These are phyloP conservation scores for Trametes polyzona DNA, from an alignment of 1,284 basidiomycete genomes.

Conservation along the genomic window DNA sequence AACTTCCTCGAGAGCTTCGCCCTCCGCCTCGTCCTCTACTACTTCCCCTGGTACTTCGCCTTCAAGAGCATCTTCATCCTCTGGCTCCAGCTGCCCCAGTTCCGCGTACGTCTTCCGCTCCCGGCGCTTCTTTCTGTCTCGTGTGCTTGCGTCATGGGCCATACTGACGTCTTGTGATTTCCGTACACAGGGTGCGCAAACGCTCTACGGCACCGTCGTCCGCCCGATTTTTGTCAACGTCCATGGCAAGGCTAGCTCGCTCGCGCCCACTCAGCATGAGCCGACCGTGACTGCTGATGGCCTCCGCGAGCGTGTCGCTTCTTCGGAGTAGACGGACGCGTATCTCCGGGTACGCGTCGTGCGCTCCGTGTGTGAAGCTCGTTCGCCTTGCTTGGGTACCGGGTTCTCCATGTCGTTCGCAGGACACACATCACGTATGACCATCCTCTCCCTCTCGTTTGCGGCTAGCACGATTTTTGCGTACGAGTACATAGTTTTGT, in stretches of 20 bases:
- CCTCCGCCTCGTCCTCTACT: slow-evolving; percentile 76
- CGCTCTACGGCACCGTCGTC: slow-evolving; percentile 35
- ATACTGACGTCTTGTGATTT: slow-evolving; percentile 12
- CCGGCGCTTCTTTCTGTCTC: neutral
- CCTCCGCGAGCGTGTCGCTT: slow-evolving; percentile 50
- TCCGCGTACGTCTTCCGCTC: slow-evolving; percentile 64
- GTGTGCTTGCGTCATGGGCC: slow-evolving; percentile 14
- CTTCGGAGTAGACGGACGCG: slow-evolving; percentile 29
- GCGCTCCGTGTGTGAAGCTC: slow-evolving; percentile 7
- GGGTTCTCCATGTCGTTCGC: slow-evolving; percentile 7
- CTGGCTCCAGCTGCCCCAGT: slow-evolving; percentile 83
- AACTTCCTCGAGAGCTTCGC: slow-evolving; percentile 84
- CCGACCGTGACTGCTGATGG: slow-evolving; percentile 41
- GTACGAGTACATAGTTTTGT: slow-evolving; percentile 18
- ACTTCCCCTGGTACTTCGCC: slow-evolving; percentile 88
- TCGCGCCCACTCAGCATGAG: slow-evolving; percentile 29
- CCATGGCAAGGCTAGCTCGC: slow-evolving; percentile 27
- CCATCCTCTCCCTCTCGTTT: neutral
- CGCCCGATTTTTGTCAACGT: slow-evolving; percentile 36
- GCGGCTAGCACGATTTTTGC: slow-evolving; percentile 11
- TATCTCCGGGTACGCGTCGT: neutral
- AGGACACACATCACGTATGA: slow-evolving; percentile 1
- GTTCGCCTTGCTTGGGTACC: slow-evolving; percentile 12
- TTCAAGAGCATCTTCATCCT: slow-evolving; percentile 89
- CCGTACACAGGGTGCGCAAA: slow-evolving; percentile 36